Base-by-base conservation (phyloP, 176 grass and related monocot species). In the Tillandsia fasciculata region DNA sequence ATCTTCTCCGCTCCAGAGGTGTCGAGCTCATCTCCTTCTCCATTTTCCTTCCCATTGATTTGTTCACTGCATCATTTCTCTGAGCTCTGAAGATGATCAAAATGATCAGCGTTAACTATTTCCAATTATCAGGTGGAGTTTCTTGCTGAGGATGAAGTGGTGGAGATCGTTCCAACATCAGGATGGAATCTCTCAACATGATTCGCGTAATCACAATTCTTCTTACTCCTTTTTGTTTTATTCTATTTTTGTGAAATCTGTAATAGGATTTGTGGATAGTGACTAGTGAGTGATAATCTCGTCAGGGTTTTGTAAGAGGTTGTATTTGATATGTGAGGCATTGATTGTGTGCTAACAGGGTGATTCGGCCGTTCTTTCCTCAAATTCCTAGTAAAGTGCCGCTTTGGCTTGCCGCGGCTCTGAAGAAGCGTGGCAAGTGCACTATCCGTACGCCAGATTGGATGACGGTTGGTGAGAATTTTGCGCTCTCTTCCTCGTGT, bases 161-260 rank as follows among this genome's bases (percentile, higher is more conserved):
- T 91, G 5, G 85, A 96, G 68, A 84, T 96, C 28, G 78, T 96
- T 26, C 88, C 58, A 96, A 96, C 79, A 91, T 96, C 77, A 76
- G 78, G 48, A 88, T 88, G 91, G 85, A 96, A 57, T 70, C 85
- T 64, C 78, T 96, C 15, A 85, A 96, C 65, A 91, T 96, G 80
- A 85, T 96, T 50, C 88, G 80, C 48, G 91, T 96, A 82, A 75
- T 81, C n/a, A 48, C 17, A 65, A 13, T 58, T 64, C 57, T 64
- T 26, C 20, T n/a, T 22, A 63, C 15, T 73, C 24, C 7, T 74
- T 54, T 61, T 49, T 78, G 8, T 69, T 52, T 20, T 1, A 12
- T 12, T 51, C 15, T 76, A 12, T 23, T 66, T 28, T 6, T 14
- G 9, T 51, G 33, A 65, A 2, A 11, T 51, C 58, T 57, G 1